Evolutionary conservation across 495 filamentous ascomycete species (phyloP), one percentile per base, ranked within the genome.

Genomic region (Tirmania nivea): DNA sequence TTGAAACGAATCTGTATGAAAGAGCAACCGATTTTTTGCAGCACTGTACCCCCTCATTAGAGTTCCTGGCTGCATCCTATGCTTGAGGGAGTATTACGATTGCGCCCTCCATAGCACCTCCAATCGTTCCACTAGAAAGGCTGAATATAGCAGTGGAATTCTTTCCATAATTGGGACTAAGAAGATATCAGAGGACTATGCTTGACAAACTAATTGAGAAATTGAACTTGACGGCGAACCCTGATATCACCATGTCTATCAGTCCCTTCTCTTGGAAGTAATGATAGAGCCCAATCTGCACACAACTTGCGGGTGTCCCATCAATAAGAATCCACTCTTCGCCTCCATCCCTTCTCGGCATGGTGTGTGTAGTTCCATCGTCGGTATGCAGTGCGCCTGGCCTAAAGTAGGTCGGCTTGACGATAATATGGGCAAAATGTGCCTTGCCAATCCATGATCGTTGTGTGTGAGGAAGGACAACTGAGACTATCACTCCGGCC

Each of bases 391-490:
- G 66, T 0, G 78, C 72, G 52, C 75, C 70, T 10, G 77, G 73
- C 70, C 84, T 83, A 72, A 88, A 97, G 68, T 94, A 93, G n/a
- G 78, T 79, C 3, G 88, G 86, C 55, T 31, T 31, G 25, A 31
- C 25, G 7, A 31, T 31, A 81, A 84, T 42, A 93, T 76, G 17
- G 81, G 94, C 80, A 47, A 95, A 78, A 64, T 96, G 89, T 19
- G 90, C 90, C 70, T 97, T 97, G 54, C 87, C 86, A 59, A 97
- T 95, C 90, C 90, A 97, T 52, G 85, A 92, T 49, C 88, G 81
- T 68, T 97, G 90, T 10, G 78, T 79, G 67, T 94, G 80, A 0
- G 90, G 90, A 3, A 97, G 76, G 55, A 90, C 77, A 45, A 96
- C 88, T 2, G 84, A 89, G 55, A 96, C 86, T 37, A 71, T 74